phyloP scores from a whole-genome alignment of 306 rosid genomes.

The Canavalia gladiata region DNA sequence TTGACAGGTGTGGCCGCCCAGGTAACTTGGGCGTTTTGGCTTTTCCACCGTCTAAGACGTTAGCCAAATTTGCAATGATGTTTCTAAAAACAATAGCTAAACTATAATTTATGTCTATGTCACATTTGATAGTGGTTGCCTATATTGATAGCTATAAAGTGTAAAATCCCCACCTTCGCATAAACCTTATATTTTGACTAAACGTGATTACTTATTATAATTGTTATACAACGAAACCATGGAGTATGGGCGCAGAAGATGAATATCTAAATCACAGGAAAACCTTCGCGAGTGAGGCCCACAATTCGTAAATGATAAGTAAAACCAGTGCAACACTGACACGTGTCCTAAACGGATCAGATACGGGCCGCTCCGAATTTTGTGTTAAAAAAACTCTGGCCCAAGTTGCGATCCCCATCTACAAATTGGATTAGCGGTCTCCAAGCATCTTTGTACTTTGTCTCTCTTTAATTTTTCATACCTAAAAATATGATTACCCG shows the following conservation, averaged over 20 bases:
- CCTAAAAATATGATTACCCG: not conserved
- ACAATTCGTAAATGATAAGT: not conserved
- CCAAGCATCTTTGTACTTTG: not conserved
- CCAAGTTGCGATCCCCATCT: not conserved
- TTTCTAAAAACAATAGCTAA: too few species aligned
- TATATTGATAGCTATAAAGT: too few species aligned
- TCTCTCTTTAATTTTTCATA: not conserved
- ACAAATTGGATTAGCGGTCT: conserved; percentile 29
- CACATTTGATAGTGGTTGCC: not conserved
- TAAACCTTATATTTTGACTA: too few species aligned
- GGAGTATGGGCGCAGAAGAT: not conserved
- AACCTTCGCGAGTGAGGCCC: not conserved
- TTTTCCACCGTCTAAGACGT: too few species aligned
- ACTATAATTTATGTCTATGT: not conserved
- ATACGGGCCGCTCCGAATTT: conserved; percentile 20
- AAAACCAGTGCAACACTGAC: not conserved
- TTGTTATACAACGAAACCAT: too few species aligned
- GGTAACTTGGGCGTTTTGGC: too few species aligned
- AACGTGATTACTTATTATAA: too few species aligned
- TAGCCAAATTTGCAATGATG: too few species aligned
- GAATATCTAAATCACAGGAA: not conserved
- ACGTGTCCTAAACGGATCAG: not conserved
- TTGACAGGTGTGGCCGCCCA: too few species aligned
- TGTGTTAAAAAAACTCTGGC: not conserved
- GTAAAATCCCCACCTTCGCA: too few species aligned